These are phyloP conservation scores for Crotalaria pallida DNA, from an alignment of 306 rosid species.

Conservation along the genomic window DNA sequence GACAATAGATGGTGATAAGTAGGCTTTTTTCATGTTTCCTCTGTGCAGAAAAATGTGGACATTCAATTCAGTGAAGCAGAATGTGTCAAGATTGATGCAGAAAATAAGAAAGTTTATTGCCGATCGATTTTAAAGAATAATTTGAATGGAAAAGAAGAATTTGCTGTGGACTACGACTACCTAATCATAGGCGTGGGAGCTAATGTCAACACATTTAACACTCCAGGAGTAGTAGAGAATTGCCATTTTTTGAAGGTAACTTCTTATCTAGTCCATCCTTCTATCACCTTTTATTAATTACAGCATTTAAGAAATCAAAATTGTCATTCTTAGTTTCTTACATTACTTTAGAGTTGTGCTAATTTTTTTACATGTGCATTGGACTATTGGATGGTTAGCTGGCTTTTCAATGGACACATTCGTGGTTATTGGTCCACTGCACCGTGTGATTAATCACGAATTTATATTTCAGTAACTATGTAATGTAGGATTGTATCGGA, in stretches of 20 bases:
- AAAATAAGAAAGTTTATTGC: slow-evolving; percentile 73
- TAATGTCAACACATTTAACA: slow-evolving; percentile 88
- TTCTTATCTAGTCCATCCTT: slow-evolving; percentile 6
- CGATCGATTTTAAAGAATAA: slow-evolving; percentile 47
- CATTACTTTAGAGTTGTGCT: too few species aligned
- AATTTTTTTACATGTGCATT: too few species aligned
- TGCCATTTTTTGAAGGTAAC: slow-evolving; percentile 92
- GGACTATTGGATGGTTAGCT: too few species aligned
- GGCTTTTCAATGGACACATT: too few species aligned
- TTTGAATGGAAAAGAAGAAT: slow-evolving; percentile 61
- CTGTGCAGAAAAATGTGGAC: slow-evolving; percentile 59
- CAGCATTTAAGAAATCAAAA: background rate
- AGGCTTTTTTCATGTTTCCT: background rate
- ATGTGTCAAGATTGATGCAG: slow-evolving; percentile 85
- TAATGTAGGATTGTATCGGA: too few species aligned
- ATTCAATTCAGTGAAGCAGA: slow-evolving; percentile 73
- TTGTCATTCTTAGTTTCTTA: too few species aligned
- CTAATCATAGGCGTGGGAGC: slow-evolving; percentile 79
- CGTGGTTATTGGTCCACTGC: too few species aligned
- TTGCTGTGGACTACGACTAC: slow-evolving; percentile 74
- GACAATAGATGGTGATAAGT: background rate
- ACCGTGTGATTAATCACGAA: too few species aligned
- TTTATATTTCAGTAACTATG: too few species aligned
- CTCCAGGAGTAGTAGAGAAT: slow-evolving; percentile 91
- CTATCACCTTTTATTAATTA: background rate